Percentiles rank a stretch among this genome's conserved stretches.
Conservation (phyloP, 2,329 filamentous ascomycete genomes). For the Pleurostoma richardsiae region DNA sequence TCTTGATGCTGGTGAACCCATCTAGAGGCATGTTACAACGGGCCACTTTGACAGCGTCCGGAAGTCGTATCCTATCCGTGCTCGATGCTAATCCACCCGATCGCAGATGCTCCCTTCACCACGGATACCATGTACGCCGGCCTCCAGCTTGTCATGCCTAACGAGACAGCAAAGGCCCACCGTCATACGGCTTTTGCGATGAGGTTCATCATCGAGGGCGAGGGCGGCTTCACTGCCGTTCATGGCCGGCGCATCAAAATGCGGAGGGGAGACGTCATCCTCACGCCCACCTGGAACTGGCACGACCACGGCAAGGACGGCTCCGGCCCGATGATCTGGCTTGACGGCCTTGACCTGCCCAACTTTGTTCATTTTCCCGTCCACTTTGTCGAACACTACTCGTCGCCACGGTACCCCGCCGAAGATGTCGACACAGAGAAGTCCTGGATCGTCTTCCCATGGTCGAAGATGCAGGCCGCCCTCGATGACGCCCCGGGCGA, state of each 20-base stretch:
- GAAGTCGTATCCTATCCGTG: constrained; percentile 6
- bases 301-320: constrained; percentile 53
- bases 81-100: not conserved
- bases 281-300: constrained; percentile 52
- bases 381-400: constrained; percentile 46
- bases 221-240: constrained; percentile 48
- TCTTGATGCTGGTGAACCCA: constrained; percentile 36
- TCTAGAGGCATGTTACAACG: constrained; percentile 12
- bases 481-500: constrained; percentile 28
- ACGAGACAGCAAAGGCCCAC: constrained; percentile 46
- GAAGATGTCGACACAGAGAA: constrained; percentile 28
- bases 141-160: constrained; percentile 47
- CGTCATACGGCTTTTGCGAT: constrained; percentile 48
- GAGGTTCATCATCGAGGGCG: constrained; percentile 50
- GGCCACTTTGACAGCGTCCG: constrained; percentile 12
- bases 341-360: constrained; percentile 49
- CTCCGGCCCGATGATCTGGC: constrained; percentile 48
- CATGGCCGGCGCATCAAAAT: constrained; percentile 43
- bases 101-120: constrained; percentile 40
- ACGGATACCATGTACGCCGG: constrained; percentile 52
- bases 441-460: constrained; percentile 42
- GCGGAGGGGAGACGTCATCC: constrained; percentile 45
- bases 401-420: constrained; percentile 33
- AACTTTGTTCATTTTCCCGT: constrained; percentile 43
- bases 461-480: constrained; percentile 34